A percentile compares a stretch with the other conserved stretches of the same genome.
Conservation (phyloP, 345 rosid genomes). For the Hypericum perforatum region DNA sequence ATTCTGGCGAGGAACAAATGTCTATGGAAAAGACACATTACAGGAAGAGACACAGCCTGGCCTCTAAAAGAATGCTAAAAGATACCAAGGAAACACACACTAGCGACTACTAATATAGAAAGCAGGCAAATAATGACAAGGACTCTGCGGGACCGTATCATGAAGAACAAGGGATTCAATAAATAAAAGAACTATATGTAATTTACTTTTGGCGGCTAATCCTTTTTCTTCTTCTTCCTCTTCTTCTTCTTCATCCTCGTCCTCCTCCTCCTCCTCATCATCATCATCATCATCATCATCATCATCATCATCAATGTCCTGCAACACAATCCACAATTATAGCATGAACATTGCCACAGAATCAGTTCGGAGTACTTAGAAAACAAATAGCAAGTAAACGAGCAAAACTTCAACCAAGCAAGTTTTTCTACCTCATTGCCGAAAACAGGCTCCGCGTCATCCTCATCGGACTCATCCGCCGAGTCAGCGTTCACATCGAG, state of each 20-base stretch:
- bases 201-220: conserved; percentile 52
- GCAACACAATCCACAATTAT: neutral
- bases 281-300: conserved; percentile 35
- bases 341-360: neutral
- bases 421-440: conserved; percentile 25
- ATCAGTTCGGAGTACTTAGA: neutral
- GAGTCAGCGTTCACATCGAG: conserved; percentile 46
- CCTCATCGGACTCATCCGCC: conserved; percentile 49
- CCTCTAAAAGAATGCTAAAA: too few relatives aligned
- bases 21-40: too few relatives aligned
- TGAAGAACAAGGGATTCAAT: neutral
- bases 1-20: neutral
- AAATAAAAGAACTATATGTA: conserved; percentile 1
- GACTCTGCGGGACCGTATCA: too few relatives aligned
- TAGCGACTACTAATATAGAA: too few relatives aligned
- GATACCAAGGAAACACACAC: too few relatives aligned
- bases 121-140: too few relatives aligned
- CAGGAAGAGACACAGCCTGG: too few relatives aligned
- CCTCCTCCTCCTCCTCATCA: too few relatives aligned
- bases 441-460: conserved; percentile 64
- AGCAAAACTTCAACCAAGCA: neutral
- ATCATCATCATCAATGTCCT: conserved; percentile 16
- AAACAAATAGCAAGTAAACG: neutral
- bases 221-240: conserved; percentile 30
- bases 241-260: conserved; percentile 26